These are phyloP conservation scores for Alternaria angustiovoidea DNA, from an alignment of 2,329 filamentous ascomycete species.

Conservation along the genomic window DNA sequence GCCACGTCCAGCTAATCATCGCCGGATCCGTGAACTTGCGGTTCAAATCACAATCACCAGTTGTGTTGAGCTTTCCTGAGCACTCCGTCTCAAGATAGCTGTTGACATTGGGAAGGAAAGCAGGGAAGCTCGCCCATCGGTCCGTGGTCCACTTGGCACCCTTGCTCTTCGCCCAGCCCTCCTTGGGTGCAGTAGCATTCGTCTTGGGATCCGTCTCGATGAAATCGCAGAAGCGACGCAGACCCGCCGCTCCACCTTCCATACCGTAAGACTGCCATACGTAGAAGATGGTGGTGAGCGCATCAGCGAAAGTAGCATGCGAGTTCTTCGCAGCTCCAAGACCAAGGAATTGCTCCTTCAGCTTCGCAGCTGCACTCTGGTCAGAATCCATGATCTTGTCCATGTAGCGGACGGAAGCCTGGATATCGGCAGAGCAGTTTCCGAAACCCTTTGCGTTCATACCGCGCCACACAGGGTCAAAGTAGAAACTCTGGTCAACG, in stretches of 20 bases:
- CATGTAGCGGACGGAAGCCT: slow-evolving; percentile 59
- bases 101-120: slow-evolving; percentile 51
- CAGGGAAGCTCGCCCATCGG: slow-evolving; percentile 54
- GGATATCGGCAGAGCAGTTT: slow-evolving; percentile 61
- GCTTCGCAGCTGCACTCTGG: slow-evolving; percentile 43
- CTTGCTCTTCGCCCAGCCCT: slow-evolving; percentile 53
- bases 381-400: slow-evolving; percentile 55
- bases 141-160: slow-evolving; percentile 54
- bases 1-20: slow-evolving; percentile 59
- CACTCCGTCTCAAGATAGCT: slow-evolving; percentile 53
- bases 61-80: slow-evolving; percentile 37
- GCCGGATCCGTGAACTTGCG: slow-evolving; percentile 45
- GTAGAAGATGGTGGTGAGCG: slow-evolving; percentile 51
- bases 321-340: slow-evolving; percentile 55
- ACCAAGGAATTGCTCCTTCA: slow-evolving; percentile 61
- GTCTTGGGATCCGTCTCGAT: slow-evolving; percentile 55
- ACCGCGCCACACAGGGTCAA: slow-evolving; percentile 58
- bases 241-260: slow-evolving; percentile 41
- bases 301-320: slow-evolving; percentile 59
- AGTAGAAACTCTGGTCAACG: slow-evolving; percentile 62
- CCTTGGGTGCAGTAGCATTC: slow-evolving; percentile 46
- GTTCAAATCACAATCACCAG: slow-evolving; percentile 51
- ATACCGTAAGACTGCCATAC: slow-evolving; percentile 57
- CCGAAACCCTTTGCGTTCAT: slow-evolving; percentile 53
- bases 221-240: slow-evolving; percentile 57